phyloP scores from a whole-genome alignment of 2,329 filamentous ascomycete species.

The Geosmithia morbida region DNA sequence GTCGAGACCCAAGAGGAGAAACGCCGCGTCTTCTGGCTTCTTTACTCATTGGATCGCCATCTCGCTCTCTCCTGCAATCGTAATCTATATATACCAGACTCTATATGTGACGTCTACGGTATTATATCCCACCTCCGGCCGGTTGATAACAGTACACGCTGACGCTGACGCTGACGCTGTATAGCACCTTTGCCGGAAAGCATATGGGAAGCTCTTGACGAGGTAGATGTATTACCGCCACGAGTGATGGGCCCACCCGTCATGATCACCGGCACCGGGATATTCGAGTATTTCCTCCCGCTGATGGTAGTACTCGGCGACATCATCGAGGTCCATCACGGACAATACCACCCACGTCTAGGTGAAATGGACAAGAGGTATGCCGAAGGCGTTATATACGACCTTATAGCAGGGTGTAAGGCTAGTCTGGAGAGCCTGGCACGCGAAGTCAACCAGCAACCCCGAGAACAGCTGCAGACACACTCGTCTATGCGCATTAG shows the following conservation, averaged over 20 bases:
- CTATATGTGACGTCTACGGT: slow-evolving; percentile 26
- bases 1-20: slow-evolving; percentile 30
- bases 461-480: background rate
- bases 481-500: background rate
- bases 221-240: slow-evolving; percentile 15
- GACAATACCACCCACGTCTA: slow-evolving; percentile 25
- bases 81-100: slow-evolving; percentile 26
- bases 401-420: slow-evolving; percentile 22
- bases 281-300: slow-evolving; percentile 35
- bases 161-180: background rate
- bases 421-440: slow-evolving; percentile 18
- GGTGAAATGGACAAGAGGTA: slow-evolving; percentile 18
- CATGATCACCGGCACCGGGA: slow-evolving; percentile 22
- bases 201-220: slow-evolving; percentile 23
- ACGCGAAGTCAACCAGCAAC: slow-evolving; percentile 4
- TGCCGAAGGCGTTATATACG: slow-evolving; percentile 18
- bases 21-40: slow-evolving; percentile 30
- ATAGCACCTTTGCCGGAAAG: slow-evolving; percentile 22
- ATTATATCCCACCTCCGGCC: background rate
- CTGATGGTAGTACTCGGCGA: slow-evolving; percentile 33
- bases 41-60: slow-evolving; percentile 31
- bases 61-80: slow-evolving; percentile 30
- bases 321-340: slow-evolving; percentile 30
- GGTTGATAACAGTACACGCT: background rate
- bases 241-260: slow-evolving; percentile 22